phyloP scores from a whole-genome alignment of 371 early-diverging fungal genomes.

The Syncephalastrum racemosum region DNA sequence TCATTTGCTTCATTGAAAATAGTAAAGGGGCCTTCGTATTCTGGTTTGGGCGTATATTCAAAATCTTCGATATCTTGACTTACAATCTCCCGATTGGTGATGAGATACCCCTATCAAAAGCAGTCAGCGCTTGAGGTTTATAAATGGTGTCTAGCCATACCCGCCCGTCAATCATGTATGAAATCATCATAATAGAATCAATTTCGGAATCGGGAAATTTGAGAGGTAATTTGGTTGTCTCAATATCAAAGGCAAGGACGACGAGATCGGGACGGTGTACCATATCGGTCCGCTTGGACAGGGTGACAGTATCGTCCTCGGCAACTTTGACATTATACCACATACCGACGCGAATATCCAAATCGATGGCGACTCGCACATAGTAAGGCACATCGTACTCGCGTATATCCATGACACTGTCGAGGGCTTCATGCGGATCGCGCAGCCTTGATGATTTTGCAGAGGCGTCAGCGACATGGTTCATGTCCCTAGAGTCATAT shows the following conservation, averaged over 20 bases:
- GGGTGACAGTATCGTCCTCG: conserved; percentile 53
- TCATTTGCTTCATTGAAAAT: conserved; percentile 97
- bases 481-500: not conserved
- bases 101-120: conserved; percentile 83
- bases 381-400: conserved; percentile 97
- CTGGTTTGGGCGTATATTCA: conserved; percentile 97
- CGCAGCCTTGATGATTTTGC: not conserved
- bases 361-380: conserved; percentile 91
- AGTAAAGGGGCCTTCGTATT: conserved; percentile 94
- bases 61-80: conserved; percentile 97
- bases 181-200: conserved; percentile 99
- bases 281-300: conserved; percentile 76
- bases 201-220: conserved; percentile 96
- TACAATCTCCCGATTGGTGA: conserved; percentile 97
- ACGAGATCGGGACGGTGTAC: conserved; percentile 97
- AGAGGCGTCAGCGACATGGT: not conserved
- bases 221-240: conserved; percentile 97
- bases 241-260: conserved; percentile 98
- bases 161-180: conserved; percentile 97
- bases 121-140: conserved; percentile 9
- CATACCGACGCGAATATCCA: conserved; percentile 92
- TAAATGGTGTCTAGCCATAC: conserved; percentile 35
- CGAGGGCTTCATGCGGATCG: conserved; percentile 42
- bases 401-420: conserved; percentile 82
- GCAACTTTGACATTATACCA: conserved; percentile 87